A percentile compares a stretch with the other conserved stretches of the same genome.
phyloP scores from a whole-genome alignment of 352 stramenopile species.

The Pythium monospermum region DNA sequence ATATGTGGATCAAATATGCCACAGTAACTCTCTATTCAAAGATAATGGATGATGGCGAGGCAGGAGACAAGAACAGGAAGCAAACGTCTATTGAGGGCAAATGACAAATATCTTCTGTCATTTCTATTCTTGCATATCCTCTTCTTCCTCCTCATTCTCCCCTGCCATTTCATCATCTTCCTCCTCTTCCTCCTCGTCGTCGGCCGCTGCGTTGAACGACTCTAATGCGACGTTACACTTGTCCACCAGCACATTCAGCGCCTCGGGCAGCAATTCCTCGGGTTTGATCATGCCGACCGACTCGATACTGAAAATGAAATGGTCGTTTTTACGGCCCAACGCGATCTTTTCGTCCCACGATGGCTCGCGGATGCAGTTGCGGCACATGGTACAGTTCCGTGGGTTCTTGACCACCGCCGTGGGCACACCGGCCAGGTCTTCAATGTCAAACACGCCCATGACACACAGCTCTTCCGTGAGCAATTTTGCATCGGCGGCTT shows the following conservation, averaged over 20 bases:
- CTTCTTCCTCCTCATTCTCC: constrained; percentile 34
- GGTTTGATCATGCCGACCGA: constrained; percentile 85
- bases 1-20: no score
- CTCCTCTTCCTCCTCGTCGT: constrained; percentile 46
- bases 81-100: neutral
- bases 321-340: constrained; percentile 90
- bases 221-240: constrained; percentile 85
- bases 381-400: constrained; percentile 93
- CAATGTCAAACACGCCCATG: constrained; percentile 89
- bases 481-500: constrained; percentile 54
- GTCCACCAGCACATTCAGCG: constrained; percentile 70
- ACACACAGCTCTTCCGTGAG: constrained; percentile 63
- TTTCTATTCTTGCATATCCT: constrained; percentile 42
- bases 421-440: constrained; percentile 72
- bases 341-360: constrained; percentile 84
- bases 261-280: constrained; percentile 73
- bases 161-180: no score
- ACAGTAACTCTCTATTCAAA: no score
- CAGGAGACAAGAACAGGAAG: neutral
- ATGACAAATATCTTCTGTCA: constrained; percentile 16
- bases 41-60: no score
- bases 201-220: constrained; percentile 56
- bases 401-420: constrained; percentile 83
- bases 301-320: constrained; percentile 95
- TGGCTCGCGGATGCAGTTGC: constrained; percentile 93